These are phyloP conservation scores for Mortierella polycephala DNA, from an alignment of 371 early-diverging fungal species.

Conservation along the genomic window DNA sequence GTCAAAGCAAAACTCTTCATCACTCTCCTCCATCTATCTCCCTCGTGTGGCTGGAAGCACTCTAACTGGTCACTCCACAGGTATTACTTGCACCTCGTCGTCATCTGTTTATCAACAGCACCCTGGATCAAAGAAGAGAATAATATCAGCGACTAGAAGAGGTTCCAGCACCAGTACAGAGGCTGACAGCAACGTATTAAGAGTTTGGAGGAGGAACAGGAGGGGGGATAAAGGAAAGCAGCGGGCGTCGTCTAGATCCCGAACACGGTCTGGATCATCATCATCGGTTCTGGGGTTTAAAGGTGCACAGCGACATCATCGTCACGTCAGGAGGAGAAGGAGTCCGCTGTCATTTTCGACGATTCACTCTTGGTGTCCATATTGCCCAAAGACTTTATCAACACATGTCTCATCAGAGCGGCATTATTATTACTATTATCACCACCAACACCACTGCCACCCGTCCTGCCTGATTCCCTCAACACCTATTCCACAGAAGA, in stretches of 20 bases:
- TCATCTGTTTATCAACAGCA: background rate
- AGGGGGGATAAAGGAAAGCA: conserved; percentile 21
- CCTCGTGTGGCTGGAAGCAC: conserved; percentile 5
- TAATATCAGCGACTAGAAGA: background rate
- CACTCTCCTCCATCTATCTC: conserved; percentile 17
- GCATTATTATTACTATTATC: conserved; percentile 8
- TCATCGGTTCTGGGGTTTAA: background rate
- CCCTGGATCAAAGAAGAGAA: conserved; percentile 2
- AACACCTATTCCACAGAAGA: conserved; percentile 13
- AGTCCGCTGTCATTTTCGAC: conserved; percentile 30
- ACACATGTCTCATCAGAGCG: conserved; percentile 7
- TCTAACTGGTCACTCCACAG: conserved; percentile 1
- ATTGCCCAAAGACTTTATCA: conserved; percentile 20
- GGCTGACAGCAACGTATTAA: background rate
- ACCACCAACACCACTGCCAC: no score
- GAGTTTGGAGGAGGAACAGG: background rate
- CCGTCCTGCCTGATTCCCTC: conserved; percentile 16
- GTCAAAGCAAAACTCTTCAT: background rate
- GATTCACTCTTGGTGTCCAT: conserved; percentile 37
- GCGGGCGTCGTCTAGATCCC: conserved; percentile 4
- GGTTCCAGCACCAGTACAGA: background rate
- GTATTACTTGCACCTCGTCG: background rate
- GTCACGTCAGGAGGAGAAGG: background rate
- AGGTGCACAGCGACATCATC: background rate
- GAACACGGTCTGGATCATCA: background rate